phyloP scores from a whole-genome alignment of 108 stramenopile species.

The Cyclostephanos invisitatus region DNA sequence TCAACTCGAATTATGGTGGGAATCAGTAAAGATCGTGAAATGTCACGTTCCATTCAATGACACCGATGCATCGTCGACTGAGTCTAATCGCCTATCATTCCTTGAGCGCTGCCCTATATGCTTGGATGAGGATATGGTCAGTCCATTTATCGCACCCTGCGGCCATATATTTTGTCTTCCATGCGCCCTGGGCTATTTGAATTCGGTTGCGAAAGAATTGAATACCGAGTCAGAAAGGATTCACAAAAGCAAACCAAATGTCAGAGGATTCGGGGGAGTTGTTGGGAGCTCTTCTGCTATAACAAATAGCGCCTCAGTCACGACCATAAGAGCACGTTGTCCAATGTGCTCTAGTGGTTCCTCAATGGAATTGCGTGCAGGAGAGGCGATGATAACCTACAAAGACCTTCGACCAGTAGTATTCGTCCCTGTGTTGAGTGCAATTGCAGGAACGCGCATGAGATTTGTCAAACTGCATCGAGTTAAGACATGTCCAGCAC shows the following conservation, averaged over 20 bases:
- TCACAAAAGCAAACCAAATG: slow-evolving; percentile 17
- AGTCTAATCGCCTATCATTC: slow-evolving; percentile 12
- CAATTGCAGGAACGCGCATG: slow-evolving; percentile 36
- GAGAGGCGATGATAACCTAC: slow-evolving; percentile 42
- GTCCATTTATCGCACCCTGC: slow-evolving; percentile 73
- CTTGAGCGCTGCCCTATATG: slow-evolving; percentile 75
- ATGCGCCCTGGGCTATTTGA: slow-evolving; percentile 69
- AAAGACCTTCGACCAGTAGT: slow-evolving; percentile 68
- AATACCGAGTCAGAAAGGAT: slow-evolving; percentile 31
- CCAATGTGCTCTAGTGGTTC: slow-evolving; percentile 43
- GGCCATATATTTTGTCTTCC: slow-evolving; percentile 78
- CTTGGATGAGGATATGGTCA: slow-evolving; percentile 57
- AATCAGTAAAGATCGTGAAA: slow-evolving; percentile 39
- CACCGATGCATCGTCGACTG: slow-evolving; percentile 8
- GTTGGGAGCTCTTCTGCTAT: slow-evolving; percentile 12
- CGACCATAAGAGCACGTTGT: slow-evolving; percentile 33
- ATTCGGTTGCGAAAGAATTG: slow-evolving; percentile 42
- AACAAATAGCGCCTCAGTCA: slow-evolving; percentile 22
- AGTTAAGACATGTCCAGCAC: slow-evolving; percentile 51
- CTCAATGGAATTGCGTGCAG: slow-evolving; percentile 24
- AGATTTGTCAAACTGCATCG: slow-evolving; percentile 70
- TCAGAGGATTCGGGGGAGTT: slow-evolving; percentile 9
- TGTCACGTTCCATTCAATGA: slow-evolving; percentile 29
- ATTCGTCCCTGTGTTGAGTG: slow-evolving; percentile 43
- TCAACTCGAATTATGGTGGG: slow-evolving; percentile 45